Conservation (phyloP, 208 protist species). For the Crithidia bombi region DNA sequence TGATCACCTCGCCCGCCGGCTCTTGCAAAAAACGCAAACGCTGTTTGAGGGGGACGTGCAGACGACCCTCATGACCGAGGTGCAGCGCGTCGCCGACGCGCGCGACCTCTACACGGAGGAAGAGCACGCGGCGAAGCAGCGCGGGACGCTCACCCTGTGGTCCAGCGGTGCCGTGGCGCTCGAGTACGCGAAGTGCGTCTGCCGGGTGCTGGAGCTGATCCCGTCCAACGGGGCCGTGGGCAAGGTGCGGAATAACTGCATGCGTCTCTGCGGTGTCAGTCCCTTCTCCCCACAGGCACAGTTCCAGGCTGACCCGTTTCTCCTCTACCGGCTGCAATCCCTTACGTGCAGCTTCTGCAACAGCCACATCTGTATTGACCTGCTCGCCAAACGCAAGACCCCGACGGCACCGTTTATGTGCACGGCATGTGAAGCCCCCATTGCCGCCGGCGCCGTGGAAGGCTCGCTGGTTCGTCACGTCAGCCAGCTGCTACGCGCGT, state of each 20-base stretch:
- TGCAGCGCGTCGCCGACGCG: constrained; percentile 62
- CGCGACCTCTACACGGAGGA: constrained; percentile 64
- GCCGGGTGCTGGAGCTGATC: constrained; percentile 71
- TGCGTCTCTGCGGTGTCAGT: constrained; percentile 86
- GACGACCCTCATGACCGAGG: constrained; percentile 80
- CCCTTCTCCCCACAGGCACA: constrained; percentile 82
- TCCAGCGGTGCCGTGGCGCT: constrained; percentile 63
- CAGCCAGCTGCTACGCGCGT: constrained; percentile 54
- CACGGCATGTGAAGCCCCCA: constrained; percentile 70
- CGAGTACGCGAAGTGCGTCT: constrained; percentile 84
- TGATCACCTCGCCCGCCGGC: constrained; percentile 55
- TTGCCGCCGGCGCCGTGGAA: constrained; percentile 65
- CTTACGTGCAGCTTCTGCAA: constrained; percentile 88
- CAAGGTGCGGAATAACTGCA: constrained; percentile 86
- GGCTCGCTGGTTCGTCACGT: constrained; percentile 82
- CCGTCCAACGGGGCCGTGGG: constrained; percentile 68
- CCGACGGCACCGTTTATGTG: constrained; percentile 52
- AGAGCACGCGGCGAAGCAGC: constrained; percentile 37
- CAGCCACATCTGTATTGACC: constrained; percentile 56
- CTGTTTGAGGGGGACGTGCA: constrained; percentile 70
- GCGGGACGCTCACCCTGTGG: constrained; percentile 19
- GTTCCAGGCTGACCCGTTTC: constrained; percentile 43
- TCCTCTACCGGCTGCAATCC: constrained; percentile 37
- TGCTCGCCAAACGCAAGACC: constrained; percentile 40
- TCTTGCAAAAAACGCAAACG: constrained; percentile 38